Base-by-base conservation (phyloP, 768 basidiomycete genomes). In the Paxillus involutus region DNA sequence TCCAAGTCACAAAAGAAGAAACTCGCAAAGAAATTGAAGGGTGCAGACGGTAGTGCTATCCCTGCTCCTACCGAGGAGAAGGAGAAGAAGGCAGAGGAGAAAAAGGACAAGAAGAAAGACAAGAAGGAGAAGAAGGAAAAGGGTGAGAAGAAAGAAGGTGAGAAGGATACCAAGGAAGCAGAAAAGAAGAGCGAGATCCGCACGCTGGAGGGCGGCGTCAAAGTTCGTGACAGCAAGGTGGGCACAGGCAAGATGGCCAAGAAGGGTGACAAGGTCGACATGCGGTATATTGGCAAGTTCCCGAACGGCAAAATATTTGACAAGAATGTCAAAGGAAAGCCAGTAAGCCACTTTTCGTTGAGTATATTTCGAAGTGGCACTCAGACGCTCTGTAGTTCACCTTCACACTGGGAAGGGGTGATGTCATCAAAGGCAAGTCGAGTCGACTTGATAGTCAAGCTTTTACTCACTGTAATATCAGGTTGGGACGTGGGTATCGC, bases 241-340 rank as follows among this genome's bases (percentile, higher is more conserved):
- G 96, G 96, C 43, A 82, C 81, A 1, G 96, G 96, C n/a, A 84
- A 89, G 36, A 77, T 79, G 64, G 94, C 91, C 16, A 97, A 95
- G 78, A 82, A 84, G 51, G 95, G 95, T 14, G 85, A 88, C 73
- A 85, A 76, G 41, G 80, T 97, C 46, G 77, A 76, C 50, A 91
- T 98, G 88, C 79, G 96, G 53, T 98, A 98, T 73, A 86, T 98
- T 62, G 96, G 96, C 60, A 96, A 94, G 75, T 77, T 97, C 41
- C 70, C 74, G 48, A 83, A 85, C 56, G 89, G 88, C 61, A 86
- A 83, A 61, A 59, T 85, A 17, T 94, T 94, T 60, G 92, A 94
- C 73, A 76, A 80, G 60, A 94, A 94, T 71, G 81, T 77, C 59
- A 88, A 85, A 70, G 95, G 95, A 61, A 87, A 88, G 63, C 92